Percentiles rank a stretch among this genome's conserved stretches.
Conservation (phyloP, 306 rosid species). For the Cyclanthera cordifolia region DNA sequence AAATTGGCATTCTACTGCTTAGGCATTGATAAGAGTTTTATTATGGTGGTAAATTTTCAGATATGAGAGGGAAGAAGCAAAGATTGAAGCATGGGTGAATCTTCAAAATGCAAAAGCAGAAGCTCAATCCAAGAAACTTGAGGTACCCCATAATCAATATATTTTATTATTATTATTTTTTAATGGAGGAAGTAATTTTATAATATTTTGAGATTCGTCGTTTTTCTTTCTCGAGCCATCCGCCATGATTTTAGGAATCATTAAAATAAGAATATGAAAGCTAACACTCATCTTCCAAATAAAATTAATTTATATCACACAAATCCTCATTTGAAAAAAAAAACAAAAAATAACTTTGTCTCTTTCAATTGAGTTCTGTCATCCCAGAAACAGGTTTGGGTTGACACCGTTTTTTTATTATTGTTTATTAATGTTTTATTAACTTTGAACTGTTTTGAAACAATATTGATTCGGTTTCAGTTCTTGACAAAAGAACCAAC, state of each 20-base stretch:
- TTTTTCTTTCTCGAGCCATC: slow-evolving; percentile 57
- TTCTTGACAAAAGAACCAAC: too few relatives aligned
- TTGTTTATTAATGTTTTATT: too few relatives aligned
- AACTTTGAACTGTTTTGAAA: too few relatives aligned
- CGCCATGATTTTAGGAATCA: slow-evolving; percentile 26
- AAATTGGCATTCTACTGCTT: too few relatives aligned
- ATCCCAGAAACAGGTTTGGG: neutral
- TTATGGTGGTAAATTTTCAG: slow-evolving; percentile 21
- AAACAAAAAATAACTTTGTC: neutral
- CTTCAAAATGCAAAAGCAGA: slow-evolving; percentile 98
- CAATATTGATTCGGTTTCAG: too few relatives aligned
- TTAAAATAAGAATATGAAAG: neutral
- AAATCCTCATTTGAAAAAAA: neutral
- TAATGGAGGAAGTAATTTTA: too few relatives aligned
- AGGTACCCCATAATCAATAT: slow-evolving; percentile 37
- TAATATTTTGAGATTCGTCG: neutral
- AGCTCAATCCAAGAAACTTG: slow-evolving; percentile 92
- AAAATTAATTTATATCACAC: neutral
- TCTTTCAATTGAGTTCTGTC: neutral
- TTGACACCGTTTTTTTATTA: too few relatives aligned
- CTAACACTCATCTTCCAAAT: slow-evolving; percentile 1
- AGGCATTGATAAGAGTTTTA: neutral
- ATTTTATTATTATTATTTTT: neutral
- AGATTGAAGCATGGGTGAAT: slow-evolving; percentile 91
- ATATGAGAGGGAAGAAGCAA: slow-evolving; percentile 95